Conservation (phyloP, 2,329 filamentous ascomycete species). For the Arthrobotrys megalospora region DNA sequence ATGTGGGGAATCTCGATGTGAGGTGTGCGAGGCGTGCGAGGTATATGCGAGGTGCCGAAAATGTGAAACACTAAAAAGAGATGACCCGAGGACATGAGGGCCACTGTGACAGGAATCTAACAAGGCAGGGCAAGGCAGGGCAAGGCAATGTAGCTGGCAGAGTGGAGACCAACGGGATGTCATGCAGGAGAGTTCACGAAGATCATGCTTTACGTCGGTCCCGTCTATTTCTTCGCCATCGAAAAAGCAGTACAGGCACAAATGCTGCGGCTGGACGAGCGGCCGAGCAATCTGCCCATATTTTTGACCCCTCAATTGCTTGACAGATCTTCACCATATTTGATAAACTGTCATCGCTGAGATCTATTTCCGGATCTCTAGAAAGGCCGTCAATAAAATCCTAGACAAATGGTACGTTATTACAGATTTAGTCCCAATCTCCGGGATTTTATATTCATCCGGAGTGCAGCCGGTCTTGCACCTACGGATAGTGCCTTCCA, state of each 20-base stretch:
- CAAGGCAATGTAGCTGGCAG: too few species aligned
- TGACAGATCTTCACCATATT: neutral
- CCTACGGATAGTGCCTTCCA: neutral
- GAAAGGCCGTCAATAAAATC: neutral
- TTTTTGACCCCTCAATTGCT: neutral
- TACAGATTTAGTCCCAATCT: too few species aligned
- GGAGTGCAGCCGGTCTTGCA: too few species aligned
- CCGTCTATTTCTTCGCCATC: slow-evolving; percentile 1
- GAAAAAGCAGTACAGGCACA: neutral
- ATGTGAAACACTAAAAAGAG: too few species aligned
- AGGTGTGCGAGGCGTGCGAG: too few species aligned
- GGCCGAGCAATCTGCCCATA: neutral
- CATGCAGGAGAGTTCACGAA: too few species aligned
- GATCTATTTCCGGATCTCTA: neutral
- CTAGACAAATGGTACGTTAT: neutral
- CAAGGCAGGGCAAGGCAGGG: too few species aligned
- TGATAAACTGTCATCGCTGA: neutral
- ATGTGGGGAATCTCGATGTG: too few species aligned
- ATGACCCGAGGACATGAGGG: too few species aligned
- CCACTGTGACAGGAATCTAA: too few species aligned
- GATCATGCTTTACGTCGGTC: slow-evolving; percentile 3
- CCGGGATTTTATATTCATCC: too few species aligned
- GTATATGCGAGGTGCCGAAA: too few species aligned
- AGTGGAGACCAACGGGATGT: neutral
- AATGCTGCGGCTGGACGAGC: neutral